phyloP scores from a whole-genome alignment of 495 filamentous ascomycete genomes.

The Penicillium cinerascens region DNA sequence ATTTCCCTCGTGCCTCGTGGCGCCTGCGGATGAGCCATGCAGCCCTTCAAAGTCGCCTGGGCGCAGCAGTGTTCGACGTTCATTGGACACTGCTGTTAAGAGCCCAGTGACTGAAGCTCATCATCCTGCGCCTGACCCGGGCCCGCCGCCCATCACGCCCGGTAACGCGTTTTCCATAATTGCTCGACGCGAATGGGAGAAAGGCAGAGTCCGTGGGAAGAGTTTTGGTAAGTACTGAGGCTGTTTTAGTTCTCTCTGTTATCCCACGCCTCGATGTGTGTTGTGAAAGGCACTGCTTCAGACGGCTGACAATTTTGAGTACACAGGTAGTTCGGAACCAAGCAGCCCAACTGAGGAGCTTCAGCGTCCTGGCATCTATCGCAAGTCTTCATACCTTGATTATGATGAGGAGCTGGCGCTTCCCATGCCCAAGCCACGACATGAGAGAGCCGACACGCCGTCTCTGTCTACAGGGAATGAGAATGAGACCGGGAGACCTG shows the following conservation, averaged over 20 bases:
- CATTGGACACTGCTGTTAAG: not conserved
- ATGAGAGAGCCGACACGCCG: not conserved
- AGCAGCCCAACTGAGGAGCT: not conserved
- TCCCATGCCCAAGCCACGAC: conserved; percentile 30
- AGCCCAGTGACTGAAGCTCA: not conserved
- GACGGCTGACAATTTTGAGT: not conserved
- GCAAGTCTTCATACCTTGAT: conserved; percentile 25
- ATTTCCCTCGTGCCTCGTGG: not conserved
- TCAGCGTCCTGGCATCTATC: conserved; percentile 3
- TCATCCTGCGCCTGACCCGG: not conserved
- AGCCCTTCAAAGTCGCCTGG: not conserved
- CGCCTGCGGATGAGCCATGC: not conserved
- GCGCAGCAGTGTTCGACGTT: not conserved
- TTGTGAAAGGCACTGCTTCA: not conserved
- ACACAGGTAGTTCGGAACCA: not conserved
- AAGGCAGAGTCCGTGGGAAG: conserved; percentile 1
- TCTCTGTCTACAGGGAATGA: not conserved
- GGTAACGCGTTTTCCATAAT: conserved; percentile 34
- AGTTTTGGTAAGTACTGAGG: not conserved
- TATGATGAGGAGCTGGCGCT: conserved; percentile 30
- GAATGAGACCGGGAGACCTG: not conserved
- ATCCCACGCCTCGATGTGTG: not conserved
- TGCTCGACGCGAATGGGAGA: conserved; percentile 4
- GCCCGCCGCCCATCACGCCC: not conserved
- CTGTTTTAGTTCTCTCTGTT: not conserved